Evolutionary conservation across 371 early-diverging fungal species (phyloP).

Genomic region (Chytridium lagenaria): DNA sequence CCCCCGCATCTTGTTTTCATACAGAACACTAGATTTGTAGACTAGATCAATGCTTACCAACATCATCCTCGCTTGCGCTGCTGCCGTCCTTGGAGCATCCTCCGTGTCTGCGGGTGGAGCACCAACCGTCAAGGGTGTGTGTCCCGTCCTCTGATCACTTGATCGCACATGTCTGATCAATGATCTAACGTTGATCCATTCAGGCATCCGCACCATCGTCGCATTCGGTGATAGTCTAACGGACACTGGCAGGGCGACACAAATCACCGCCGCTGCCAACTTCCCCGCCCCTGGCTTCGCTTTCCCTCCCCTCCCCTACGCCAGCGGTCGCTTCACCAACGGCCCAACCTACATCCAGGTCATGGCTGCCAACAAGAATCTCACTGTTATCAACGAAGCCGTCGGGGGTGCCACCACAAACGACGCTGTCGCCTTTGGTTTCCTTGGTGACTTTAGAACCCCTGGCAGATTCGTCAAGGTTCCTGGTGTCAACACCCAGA

Average conservation of each 20-base stretch:
- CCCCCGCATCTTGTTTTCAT: no score
- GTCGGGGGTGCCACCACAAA: conserved; percentile 62
- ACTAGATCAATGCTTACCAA: no score
- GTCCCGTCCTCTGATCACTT: no score
- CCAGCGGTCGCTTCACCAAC: conserved; percentile 59
- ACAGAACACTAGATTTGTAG: no score
- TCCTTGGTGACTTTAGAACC: neutral
- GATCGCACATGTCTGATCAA: no score
- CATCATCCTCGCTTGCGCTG: no score
- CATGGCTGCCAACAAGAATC: conserved; percentile 45
- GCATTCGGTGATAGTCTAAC: conserved; percentile 9
- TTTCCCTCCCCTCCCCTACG: conserved; percentile 47
- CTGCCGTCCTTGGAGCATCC: no score
- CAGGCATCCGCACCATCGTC: conserved; percentile 10
- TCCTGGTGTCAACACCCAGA: neutral
- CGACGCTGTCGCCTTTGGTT: conserved; percentile 19
- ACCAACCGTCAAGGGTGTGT: no score
- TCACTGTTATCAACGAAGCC: conserved; percentile 54
- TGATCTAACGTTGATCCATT: no score
- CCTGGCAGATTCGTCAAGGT: neutral
- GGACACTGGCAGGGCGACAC: neutral
- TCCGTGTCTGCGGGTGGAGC: no score
- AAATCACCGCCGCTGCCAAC: conserved; percentile 3
- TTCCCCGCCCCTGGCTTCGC: conserved; percentile 8
- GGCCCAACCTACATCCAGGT: conserved; percentile 66